phyloP scores from a whole-genome alignment of 805 yeast genomes.

The Wickerhamomyces chaumierensis region DNA sequence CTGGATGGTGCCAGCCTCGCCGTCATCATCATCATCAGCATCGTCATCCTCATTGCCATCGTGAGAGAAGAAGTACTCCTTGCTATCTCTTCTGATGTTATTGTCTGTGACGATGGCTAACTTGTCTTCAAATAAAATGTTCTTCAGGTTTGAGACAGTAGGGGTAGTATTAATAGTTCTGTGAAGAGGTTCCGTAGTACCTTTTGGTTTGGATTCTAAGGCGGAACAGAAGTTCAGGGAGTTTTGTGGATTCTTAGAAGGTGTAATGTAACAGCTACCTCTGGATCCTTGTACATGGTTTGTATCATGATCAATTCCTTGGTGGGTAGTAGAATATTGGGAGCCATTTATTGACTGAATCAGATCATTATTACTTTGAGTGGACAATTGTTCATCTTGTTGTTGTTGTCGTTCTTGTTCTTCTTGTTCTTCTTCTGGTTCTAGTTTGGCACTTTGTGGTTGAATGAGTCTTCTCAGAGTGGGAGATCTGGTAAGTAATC shows the following conservation, averaged over 20 bases:
- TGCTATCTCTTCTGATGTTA: not conserved
- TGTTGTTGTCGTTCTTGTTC: too few species aligned
- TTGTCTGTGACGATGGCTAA: slow-evolving; percentile 1
- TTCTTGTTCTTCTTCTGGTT: too few species aligned
- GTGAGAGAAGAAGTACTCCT: not conserved
- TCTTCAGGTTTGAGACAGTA: not conserved
- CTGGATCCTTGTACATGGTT: not conserved
- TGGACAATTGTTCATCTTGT: too few species aligned
- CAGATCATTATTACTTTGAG: too few species aligned
- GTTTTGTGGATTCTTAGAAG: not conserved
- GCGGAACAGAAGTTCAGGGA: not conserved
- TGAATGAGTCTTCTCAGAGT: too few species aligned
- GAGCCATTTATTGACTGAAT: not conserved
- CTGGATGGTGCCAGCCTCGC: not conserved
- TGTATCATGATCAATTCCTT: too few species aligned
- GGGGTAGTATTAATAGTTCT: too few species aligned
- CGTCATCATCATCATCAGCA: too few species aligned
- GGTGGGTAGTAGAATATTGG: not conserved
- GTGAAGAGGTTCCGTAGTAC: too few species aligned
- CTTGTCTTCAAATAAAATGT: not conserved
- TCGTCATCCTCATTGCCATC: not conserved
- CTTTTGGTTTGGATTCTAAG: not conserved
- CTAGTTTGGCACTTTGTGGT: too few species aligned
- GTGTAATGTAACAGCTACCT: not conserved
- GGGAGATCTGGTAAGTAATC: too few species aligned